phyloP scores from a whole-genome alignment of 139 green algal genomes.

The Picochlorum sp. region DNA sequence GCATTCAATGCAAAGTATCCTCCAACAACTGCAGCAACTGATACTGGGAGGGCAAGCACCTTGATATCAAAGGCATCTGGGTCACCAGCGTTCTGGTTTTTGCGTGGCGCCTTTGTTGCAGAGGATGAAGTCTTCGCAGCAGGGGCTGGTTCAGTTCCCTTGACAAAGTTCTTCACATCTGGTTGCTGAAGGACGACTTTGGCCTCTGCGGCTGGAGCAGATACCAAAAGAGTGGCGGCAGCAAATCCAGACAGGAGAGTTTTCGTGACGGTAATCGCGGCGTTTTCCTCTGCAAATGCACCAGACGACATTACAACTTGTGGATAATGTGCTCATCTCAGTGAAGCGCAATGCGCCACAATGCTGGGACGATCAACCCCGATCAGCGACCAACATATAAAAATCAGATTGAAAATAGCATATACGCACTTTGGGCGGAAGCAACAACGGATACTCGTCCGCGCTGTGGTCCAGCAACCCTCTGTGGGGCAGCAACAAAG shows the following conservation, averaged over 20 bases:
- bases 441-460: conserved; percentile 1
- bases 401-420: no score
- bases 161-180: conserved; percentile 35
- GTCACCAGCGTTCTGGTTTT: conserved; percentile 31
- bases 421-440: background rate
- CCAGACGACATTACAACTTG: background rate
- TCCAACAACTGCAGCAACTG: conserved; percentile 12
- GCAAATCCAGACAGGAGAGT: conserved; percentile 6
- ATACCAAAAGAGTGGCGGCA: conserved; percentile 7
- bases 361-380: no score
- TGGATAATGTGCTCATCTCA: background rate
- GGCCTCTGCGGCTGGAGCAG: conserved; percentile 13
- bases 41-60: conserved; percentile 15
- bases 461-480: background rate
- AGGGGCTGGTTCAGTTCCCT: conserved; percentile 8
- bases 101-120: conserved; percentile 8
- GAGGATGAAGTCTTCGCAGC: conserved; percentile 5
- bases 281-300: background rate
- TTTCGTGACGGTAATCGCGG: background rate
- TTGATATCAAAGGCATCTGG: conserved; percentile 14
- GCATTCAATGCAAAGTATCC: conserved; percentile 4
- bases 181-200: conserved; percentile 22
- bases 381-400: no score
- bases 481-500: background rate
- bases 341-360: no score